These are phyloP conservation scores for Rhynchospora pubera DNA, from an alignment of 176 grass and related monocot genomes.

Conservation along the genomic window DNA sequence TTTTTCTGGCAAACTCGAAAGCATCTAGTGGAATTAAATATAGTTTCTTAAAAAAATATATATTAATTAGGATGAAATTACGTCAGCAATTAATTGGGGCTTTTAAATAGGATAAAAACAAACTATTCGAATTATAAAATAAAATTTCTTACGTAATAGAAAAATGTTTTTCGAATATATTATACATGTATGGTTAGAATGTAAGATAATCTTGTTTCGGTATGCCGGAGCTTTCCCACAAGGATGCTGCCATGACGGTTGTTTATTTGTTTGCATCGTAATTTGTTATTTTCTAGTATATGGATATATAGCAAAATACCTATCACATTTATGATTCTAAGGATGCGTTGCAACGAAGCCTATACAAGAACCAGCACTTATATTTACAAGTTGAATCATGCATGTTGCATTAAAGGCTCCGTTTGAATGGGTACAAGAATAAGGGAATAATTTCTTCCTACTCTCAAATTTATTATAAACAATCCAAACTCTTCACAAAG, in stretches of 20 bases:
- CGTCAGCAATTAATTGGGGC: neutral
- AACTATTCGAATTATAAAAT: neutral
- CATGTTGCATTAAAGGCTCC: too few species aligned
- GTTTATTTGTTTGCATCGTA: constrained; percentile 11
- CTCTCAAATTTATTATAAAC: too few species aligned
- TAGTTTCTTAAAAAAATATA: too few species aligned
- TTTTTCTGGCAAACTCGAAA: too few species aligned
- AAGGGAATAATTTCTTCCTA: too few species aligned
- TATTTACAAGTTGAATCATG: neutral
- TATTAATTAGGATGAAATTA: neutral
- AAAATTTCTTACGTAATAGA: neutral
- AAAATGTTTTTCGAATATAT: neutral
- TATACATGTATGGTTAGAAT: neutral
- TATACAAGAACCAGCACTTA: neutral
- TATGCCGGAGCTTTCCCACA: neutral
- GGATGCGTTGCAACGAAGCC: neutral
- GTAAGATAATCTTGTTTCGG: neutral
- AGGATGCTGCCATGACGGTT: constrained; percentile 5
- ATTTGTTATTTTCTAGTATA: neutral
- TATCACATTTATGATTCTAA: neutral
- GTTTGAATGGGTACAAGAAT: too few species aligned
- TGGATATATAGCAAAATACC: neutral
- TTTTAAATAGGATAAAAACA: neutral
- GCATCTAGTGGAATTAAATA: too few species aligned
- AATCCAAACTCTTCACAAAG: too few species aligned